Evolutionary conservation across 2,329 filamentous ascomycete species (phyloP).

Genomic region (Orbilia ellipsospora): DNA sequence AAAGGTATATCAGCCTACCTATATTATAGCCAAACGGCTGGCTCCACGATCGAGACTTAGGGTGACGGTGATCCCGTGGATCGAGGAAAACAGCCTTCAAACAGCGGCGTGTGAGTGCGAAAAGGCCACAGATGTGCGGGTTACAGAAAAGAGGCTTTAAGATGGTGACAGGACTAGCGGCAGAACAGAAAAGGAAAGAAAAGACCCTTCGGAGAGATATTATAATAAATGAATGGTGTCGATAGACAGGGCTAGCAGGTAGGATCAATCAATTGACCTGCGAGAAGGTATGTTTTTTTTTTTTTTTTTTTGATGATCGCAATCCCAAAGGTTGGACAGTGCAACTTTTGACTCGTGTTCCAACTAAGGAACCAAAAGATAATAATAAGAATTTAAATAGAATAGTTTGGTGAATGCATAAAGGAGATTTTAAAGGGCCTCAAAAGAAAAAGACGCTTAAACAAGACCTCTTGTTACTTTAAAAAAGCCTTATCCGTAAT

Average conservation of each 20-base stretch:
- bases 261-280: background rate
- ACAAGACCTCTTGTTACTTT: no score
- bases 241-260: constrained; percentile 2
- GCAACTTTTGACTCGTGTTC: constrained; percentile 20
- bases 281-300: constrained; percentile 1
- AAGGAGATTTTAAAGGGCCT: background rate
- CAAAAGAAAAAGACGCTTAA: no score
- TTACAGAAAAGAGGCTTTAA: background rate
- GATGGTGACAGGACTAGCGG: background rate
- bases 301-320: constrained; percentile 15
- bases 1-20: constrained; percentile 39
- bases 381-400: background rate
- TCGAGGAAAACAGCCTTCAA: no score
- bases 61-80: background rate
- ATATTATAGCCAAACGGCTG: constrained; percentile 31
- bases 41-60: background rate
- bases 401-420: background rate
- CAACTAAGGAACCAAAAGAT: constrained; percentile 17
- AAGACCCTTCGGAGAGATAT: no score
- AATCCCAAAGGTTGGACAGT: constrained; percentile 20
- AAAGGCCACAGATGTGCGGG: no score
- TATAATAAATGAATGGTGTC: background rate
- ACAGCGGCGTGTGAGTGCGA: no score
- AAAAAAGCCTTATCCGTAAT: no score
- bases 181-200: background rate